Percentiles rank a stretch among this genome's conserved stretches.
Evolutionary conservation across 2,329 filamentous ascomycete genomes (phyloP).

Genomic region (Apiospora aurea): DNA sequence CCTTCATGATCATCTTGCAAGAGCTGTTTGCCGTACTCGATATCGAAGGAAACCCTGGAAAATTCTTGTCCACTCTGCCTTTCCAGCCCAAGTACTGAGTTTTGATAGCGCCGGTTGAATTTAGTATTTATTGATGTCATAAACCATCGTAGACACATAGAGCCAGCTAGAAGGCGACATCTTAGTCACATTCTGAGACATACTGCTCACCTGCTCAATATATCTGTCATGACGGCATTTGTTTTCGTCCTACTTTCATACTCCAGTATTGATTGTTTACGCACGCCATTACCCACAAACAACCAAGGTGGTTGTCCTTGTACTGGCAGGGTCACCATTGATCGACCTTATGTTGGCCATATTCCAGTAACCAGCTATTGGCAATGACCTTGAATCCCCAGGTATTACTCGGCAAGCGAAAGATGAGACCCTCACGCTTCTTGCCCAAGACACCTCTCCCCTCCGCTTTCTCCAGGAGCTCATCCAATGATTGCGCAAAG

Average conservation of each 20-base stretch:
- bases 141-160: background rate
- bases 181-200: background rate
- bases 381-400: slow-evolving; percentile 42
- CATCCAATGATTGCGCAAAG: slow-evolving; percentile 30
- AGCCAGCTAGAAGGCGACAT: background rate
- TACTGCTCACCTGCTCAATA: background rate
- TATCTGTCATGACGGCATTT: background rate
- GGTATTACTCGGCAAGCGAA: slow-evolving; percentile 34
- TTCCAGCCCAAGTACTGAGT: slow-evolving; percentile 36
- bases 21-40: slow-evolving; percentile 44
- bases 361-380: slow-evolving; percentile 39
- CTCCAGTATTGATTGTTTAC: background rate
- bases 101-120: slow-evolving; percentile 25
- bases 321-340: slow-evolving; percentile 11
- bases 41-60: slow-evolving; percentile 35
- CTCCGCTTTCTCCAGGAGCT: slow-evolving; percentile 40
- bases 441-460: slow-evolving; percentile 34
- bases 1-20: slow-evolving; percentile 41
- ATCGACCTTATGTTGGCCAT: slow-evolving; percentile 29
- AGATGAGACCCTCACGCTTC: slow-evolving; percentile 40
- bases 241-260: background rate
- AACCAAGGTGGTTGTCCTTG: background rate
- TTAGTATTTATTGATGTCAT: slow-evolving; percentile 34
- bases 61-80: slow-evolving; percentile 38
- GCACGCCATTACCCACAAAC: background rate